Evolutionary conservation across 2,329 filamentous ascomycete genomes (phyloP), one percentile per base, ranked within the genome.

Genomic region (Exophiala spinifera): DNA sequence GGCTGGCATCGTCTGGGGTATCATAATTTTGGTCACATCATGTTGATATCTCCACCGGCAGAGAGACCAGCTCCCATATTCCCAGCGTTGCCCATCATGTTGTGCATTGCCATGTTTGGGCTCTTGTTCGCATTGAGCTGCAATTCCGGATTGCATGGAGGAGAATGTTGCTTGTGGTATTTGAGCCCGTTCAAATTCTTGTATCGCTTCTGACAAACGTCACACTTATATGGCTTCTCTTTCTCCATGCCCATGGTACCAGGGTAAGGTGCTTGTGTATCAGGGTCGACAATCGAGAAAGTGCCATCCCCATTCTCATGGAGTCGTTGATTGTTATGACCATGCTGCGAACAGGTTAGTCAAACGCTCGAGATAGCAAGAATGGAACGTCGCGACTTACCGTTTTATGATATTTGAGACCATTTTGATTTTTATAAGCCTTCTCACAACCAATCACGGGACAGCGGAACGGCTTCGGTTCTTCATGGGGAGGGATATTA

Each of bases 231-330:
- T 2, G 94, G 94, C 77, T 99, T 99, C 76, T 97, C 92, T 72
- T 97, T 99, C 75, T 99, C 94, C 94, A 99, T 99, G n/a, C 94
- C 94, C 33, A 96, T 78, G 1, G 94, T 97, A 28, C 94, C 94
- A 0, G 94, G 94, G 62, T 97, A 99, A 0, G 94, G 94, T 1
- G 90, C 83, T 23, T 89, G 94, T 0, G 94, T 97, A 67, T 96
- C 89, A 0, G 94, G 94, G 65, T 99, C 95, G 48, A 99, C 92
- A 63, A 99, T 99, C 0, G 92, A 97, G 69, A 96, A 97, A 1
- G 94, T 96, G 48, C 94, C 94, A 67, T 99, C 94, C 14, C 89
- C 88, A 65, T 99, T 99, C 70, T 96, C 91, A 68, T 96, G 91
- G 56, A 99, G 80, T 70, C 96, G 90, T 70, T 99, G 94, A 59